A percentile compares a stretch with the other conserved stretches of the same genome.
phyloP scores from a whole-genome alignment of 2,329 filamentous ascomycete genomes.

The Epichloe glyceriae region DNA sequence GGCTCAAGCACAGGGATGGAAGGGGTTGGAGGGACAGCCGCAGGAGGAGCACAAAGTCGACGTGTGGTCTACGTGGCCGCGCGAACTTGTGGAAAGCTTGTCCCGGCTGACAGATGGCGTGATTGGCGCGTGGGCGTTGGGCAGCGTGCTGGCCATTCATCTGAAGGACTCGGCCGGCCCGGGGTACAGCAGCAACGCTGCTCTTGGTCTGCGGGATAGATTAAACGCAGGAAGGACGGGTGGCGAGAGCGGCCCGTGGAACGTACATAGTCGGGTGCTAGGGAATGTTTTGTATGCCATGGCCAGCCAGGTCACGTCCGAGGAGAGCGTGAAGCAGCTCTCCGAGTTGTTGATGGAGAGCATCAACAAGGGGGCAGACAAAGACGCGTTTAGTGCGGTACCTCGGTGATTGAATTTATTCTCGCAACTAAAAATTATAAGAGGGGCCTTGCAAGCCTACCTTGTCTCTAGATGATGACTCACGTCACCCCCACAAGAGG shows the following conservation, averaged over 20 bases:
- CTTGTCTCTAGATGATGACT: too few relatives aligned
- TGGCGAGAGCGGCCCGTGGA: constrained; percentile 25
- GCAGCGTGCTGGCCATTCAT: constrained; percentile 58
- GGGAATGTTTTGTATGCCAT: constrained; percentile 48
- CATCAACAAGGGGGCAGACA: not conserved
- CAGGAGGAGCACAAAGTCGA: not conserved
- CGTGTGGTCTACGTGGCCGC: constrained; percentile 61
- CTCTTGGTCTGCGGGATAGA: constrained; percentile 27
- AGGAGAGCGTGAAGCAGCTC: constrained; percentile 17
- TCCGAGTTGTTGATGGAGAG: constrained; percentile 7
- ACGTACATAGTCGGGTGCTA: constrained; percentile 40
- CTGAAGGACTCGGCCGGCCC: constrained; percentile 27
- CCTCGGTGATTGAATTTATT: too few relatives aligned
- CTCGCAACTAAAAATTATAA: too few relatives aligned
- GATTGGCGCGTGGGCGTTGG: constrained; percentile 57
- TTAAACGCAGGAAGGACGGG: constrained; percentile 14
- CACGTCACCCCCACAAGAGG: too few relatives aligned
- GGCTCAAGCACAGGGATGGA: constrained; percentile 36
- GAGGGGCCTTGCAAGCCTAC: too few relatives aligned
- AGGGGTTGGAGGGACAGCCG: not conserved
- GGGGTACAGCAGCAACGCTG: constrained; percentile 35
- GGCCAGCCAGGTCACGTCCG: constrained; percentile 33
- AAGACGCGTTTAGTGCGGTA: not conserved
- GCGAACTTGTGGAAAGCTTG: constrained; percentile 41
- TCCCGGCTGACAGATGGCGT: constrained; percentile 42